Evolutionary conservation across 2,329 filamentous ascomycete genomes (phyloP), one percentile per base, ranked within the genome.

Genomic region (Calonectria leucothoes): DNA sequence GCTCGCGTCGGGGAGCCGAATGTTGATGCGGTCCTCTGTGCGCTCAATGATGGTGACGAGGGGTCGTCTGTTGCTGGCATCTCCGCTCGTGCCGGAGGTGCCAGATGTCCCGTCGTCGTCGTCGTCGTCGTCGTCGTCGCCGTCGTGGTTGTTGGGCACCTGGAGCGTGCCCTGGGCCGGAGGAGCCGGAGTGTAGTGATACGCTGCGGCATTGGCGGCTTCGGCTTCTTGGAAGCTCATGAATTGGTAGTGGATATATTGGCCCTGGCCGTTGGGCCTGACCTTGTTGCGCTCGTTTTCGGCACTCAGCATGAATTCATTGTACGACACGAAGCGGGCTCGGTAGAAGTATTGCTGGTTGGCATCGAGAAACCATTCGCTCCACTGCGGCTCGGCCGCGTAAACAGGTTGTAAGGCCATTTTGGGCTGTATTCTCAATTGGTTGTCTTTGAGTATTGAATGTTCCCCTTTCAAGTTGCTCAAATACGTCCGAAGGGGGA

Each of bases 171-270:
- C 17, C n/a, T 66, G 48, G 5, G 57, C 29, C 6, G 23, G 7
- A 8, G 37, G 15, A 11, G 66, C 70, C 8, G 42, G 37, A 25
- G 55, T n/a, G n/a, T 61, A 39, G 55, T 4, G 8, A 25, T 61
- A 35, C 23, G 33, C 55, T 25, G 33, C 49, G 25, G n/a, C 52
- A 23, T 20, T 11, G 4, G n/a, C 14, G 2, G 31, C 51, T 7
- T 27, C 11, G 14, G 23, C 1, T 71, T 70, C 76, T 29, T 73
- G 70, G 39, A 77, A 23, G 52, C 73, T 59, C 45, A 72, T 66
- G 42, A 78, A 80, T 33, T 80, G 73, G 33, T 80, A 80, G 42
- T 80, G 79, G 11, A 80, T 73, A 7, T 73, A 80, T 23, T 72
- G 63, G 10, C 76, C 78, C n/a, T 59, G 68, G 8, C 69, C 39